Conservation (phyloP, 139 green algal genomes). For the Chlamydomonas sp. region DNA sequence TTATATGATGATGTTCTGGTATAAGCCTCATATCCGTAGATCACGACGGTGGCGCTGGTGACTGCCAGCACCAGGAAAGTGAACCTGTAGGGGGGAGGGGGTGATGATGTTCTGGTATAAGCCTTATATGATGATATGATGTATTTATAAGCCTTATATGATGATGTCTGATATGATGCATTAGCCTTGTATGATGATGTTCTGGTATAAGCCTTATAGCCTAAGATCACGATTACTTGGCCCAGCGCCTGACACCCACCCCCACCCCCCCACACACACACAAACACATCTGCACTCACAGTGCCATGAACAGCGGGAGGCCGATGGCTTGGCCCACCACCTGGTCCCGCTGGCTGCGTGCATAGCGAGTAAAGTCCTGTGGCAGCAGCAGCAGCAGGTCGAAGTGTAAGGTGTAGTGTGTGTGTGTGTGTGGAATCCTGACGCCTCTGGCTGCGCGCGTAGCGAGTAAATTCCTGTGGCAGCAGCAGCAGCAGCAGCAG, state of each 20-base stretch:
- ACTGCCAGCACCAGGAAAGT: conserved; percentile 60
- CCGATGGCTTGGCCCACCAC: conserved; percentile 63
- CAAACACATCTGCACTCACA: conserved; percentile 12
- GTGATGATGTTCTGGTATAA: no score
- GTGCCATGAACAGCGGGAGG: conserved; percentile 70
- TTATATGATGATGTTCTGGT: no score
- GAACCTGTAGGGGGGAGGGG: no score
- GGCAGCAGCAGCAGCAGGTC: no score
- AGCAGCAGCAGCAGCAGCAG: no score
- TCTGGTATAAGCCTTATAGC: no score
- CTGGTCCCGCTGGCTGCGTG: conserved; percentile 53
- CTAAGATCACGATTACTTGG: conserved; percentile 54
- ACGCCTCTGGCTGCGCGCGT: conserved; percentile 45
- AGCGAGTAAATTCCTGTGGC: conserved; percentile 73
- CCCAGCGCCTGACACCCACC: neutral
- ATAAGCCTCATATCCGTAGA: no score
- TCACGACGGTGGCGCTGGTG: conserved; percentile 62
- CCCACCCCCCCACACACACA: neutral
- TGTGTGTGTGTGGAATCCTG: no score
- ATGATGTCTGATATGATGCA: no score
- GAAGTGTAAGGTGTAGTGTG: no score
- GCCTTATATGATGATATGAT: no score
- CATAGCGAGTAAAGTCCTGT: conserved; percentile 74
- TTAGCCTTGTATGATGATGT: neutral
- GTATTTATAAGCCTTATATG: no score